Evolutionary conservation across 495 filamentous ascomycete species (phyloP).

Genomic region (Lophiostoma macrostomum): DNA sequence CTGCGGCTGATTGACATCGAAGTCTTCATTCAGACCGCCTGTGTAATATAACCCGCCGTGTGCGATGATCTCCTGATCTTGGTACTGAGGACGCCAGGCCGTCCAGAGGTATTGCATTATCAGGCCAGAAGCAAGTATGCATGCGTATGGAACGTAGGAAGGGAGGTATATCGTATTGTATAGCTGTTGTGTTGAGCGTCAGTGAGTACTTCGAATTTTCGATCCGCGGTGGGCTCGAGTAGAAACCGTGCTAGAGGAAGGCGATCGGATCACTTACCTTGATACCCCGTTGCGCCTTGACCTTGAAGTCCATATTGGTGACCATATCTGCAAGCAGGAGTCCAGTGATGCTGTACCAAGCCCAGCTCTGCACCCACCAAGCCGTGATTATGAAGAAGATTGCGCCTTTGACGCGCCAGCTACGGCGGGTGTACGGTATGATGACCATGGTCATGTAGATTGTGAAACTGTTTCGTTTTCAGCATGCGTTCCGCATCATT

Average conservation of each 20-base stretch:
- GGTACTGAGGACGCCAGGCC: constrained; percentile 35
- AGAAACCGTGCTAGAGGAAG: constrained; percentile 32
- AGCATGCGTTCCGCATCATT: too few relatives aligned
- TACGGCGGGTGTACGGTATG: constrained; percentile 38
- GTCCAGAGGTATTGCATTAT: constrained; percentile 41
- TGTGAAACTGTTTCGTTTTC: constrained; percentile 43
- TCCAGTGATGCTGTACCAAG: constrained; percentile 42
- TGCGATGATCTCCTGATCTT: constrained; percentile 34
- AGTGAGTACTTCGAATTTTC: too few relatives aligned
- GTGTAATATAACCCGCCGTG: constrained; percentile 40
- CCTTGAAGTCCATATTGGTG: constrained; percentile 39
- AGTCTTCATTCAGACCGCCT: constrained; percentile 28
- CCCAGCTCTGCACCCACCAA: constrained; percentile 45
- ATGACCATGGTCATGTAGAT: constrained; percentile 44
- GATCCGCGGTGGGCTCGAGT: too few relatives aligned
- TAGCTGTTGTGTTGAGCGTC: too few relatives aligned
- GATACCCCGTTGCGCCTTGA: constrained; percentile 28
- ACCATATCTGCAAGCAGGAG: constrained; percentile 40
- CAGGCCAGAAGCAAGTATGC: constrained; percentile 34
- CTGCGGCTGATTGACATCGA: constrained; percentile 32
- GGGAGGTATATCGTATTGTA: too few relatives aligned
- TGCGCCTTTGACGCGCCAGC: constrained; percentile 38
- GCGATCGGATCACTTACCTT: constrained; percentile 4
- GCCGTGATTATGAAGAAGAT: constrained; percentile 40
- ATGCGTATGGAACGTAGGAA: constrained; percentile 20